Conservation (phyloP, 2,329 filamentous ascomycete genomes). For the Phoma sp. region DNA sequence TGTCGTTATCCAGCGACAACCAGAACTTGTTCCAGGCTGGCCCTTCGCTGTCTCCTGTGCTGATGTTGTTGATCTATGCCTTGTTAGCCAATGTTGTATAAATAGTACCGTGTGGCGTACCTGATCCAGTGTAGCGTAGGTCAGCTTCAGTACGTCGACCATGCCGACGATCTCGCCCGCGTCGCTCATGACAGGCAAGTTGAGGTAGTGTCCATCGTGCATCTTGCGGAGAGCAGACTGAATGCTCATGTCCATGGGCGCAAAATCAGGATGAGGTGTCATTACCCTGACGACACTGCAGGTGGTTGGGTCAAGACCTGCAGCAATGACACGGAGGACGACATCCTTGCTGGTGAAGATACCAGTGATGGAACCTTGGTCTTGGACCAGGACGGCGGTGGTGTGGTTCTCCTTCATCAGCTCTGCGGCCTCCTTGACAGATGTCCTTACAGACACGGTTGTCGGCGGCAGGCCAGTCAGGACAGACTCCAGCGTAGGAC, state of each 20-base stretch:
- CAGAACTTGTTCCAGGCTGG: constrained; percentile 99
- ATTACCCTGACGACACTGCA: constrained; percentile 99
- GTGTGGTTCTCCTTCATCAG: constrained; percentile 99
- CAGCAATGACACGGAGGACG: constrained; percentile 95
- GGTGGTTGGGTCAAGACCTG: constrained; percentile 88
- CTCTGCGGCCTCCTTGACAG: constrained; percentile 92
- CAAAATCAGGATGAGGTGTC: constrained; percentile 99
- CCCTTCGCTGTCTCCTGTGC: constrained; percentile 84
- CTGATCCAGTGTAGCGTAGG: constrained; percentile 96
- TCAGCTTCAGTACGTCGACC: constrained; percentile 98
- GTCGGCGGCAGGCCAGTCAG: constrained; percentile 89
- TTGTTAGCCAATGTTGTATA: constrained; percentile 14
- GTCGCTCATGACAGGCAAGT: constrained; percentile 98
- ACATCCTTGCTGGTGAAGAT: constrained; percentile 99
- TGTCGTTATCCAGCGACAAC: constrained; percentile 93
- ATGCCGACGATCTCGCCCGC: constrained; percentile 97
- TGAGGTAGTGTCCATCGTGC: constrained; percentile 99
- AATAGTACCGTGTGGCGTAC: constrained; percentile 55
- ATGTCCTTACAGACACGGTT: constrained; percentile 93
- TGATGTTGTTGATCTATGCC: constrained; percentile 82
- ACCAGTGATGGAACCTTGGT: constrained; percentile 95
- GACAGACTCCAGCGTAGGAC: constrained; percentile 92
- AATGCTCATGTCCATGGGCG: constrained; percentile 98
- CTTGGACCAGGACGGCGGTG: constrained; percentile 93
- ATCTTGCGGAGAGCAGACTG: constrained; percentile 98